A percentile compares a stretch with the other conserved stretches of the same genome.
Conservation (phyloP, 2,329 filamentous ascomycete species). For the Pseudogymnoascus sp. region DNA sequence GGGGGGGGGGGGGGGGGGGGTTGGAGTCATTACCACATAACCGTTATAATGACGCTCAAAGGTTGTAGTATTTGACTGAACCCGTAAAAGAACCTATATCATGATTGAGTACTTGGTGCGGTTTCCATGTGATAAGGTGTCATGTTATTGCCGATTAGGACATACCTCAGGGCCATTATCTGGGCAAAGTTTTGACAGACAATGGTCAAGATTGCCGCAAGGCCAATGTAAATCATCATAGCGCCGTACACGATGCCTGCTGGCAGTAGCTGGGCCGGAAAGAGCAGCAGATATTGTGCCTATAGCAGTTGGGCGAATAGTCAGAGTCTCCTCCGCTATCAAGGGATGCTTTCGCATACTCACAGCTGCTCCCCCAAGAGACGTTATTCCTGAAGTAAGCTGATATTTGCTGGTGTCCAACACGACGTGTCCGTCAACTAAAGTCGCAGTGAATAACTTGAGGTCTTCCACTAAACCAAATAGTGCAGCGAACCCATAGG, state of each 20-base stretch:
- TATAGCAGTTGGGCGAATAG: neutral
- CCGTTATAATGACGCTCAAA: conserved; percentile 4
- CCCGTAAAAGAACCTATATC: conserved; percentile 8
- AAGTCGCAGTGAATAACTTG: no score
- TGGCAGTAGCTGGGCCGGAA: neutral
- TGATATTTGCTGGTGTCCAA: no score
- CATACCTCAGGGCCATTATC: conserved; percentile 2
- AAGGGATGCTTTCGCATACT: no score
- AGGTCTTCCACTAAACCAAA: no score
- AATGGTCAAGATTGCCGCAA: neutral
- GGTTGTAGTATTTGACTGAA: neutral
- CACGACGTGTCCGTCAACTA: no score
- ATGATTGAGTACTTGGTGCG: no score
- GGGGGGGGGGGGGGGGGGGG: no score
- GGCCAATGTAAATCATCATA: neutral
- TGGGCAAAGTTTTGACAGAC: neutral
- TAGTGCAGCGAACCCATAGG: conserved; percentile 8
- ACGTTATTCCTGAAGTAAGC: no score
- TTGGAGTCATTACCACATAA: conserved; percentile 1
- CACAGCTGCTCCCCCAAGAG: no score
- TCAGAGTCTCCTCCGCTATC: no score
- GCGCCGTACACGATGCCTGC: neutral
- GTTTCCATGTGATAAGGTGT: neutral
- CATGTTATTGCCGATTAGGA: neutral
- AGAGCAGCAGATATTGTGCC: conserved; percentile 5